Conservation (phyloP, 441 rosid species). For the Kokia cookei region DNA sequence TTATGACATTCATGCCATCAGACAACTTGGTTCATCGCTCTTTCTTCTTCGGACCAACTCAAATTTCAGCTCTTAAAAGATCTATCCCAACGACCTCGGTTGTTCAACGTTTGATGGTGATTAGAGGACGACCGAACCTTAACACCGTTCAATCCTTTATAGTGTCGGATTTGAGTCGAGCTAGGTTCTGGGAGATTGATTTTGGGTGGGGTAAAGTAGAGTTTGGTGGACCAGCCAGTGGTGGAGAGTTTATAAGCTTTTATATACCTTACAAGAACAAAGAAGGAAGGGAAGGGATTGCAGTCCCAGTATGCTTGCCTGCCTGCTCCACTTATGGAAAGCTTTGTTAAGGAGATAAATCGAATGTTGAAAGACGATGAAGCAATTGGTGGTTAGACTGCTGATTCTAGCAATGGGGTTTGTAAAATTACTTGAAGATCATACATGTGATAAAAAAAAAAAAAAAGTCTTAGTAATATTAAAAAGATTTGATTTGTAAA, state of each 20-base stretch:
- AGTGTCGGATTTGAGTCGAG: neutral
- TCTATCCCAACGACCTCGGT: neutral
- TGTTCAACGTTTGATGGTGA: constrained; percentile 11
- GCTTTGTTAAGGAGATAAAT: neutral
- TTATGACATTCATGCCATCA: neutral
- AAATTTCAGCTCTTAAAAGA: neutral
- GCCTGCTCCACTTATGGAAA: neutral
- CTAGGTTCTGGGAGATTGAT: constrained; percentile 1
- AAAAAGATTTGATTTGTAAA: too few relatives aligned
- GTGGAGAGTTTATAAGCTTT: neutral
- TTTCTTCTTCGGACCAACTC: constrained; percentile 5
- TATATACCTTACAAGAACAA: neutral
- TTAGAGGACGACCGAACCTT: neutral
- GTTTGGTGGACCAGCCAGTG: constrained; percentile 1
- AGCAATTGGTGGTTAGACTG: too few relatives aligned
- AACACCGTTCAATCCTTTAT: neutral
- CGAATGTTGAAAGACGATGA: neutral
- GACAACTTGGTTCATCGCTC: neutral
- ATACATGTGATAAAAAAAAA: too few relatives aligned
- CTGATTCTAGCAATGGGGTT: too few relatives aligned
- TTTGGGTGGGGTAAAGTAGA: constrained; percentile 19
- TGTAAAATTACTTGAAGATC: too few relatives aligned
- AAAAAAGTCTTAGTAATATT: too few relatives aligned
- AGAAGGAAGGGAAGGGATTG: neutral
- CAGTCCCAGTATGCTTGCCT: too few relatives aligned